Base-by-base conservation (phyloP, 768 basidiomycete genomes). In the Mycena filopes region DNA sequence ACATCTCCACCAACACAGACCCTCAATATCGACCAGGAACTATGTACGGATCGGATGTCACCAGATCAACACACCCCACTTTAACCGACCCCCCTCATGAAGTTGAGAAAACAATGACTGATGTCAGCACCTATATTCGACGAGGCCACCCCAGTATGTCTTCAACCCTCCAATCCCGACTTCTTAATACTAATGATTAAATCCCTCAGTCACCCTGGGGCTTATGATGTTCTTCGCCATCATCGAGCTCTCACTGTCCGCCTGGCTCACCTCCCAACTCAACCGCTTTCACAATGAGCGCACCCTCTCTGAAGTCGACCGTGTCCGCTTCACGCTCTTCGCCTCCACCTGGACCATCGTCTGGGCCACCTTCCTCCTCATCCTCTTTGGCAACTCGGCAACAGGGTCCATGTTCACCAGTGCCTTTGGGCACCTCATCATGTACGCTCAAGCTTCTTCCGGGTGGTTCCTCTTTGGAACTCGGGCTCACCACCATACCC, bases 211-310 rank as follows among this genome's bases (percentile, higher is more conserved):
- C 72, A 79, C 85, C 66, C 84, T 89, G 72, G 78, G 81, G 56
- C 69, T 89, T 60, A 77, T 88, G 60, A 77, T 89, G 54, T n/a
- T 89, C 47, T 86, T 90, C 75, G 82, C 83, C 33, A 84, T 90
- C 69, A 86, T 93, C 67, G 87, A 91, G 91, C 81, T 93, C 70
- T 79, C 87, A 25, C 86, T 93, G 66, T 82, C 93, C 4, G 89
- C 92, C 6, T 95, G 90, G 87, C 81, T 95, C 46, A 83, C 85
- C 10, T 79, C 88, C 16, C 82, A 79, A 46, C 94, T 86, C 80
- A 87, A 89, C 74, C 60, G 75, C 29, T 79, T 83, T 66, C 81
- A 86, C 76, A 82, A 90, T 79, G 85, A 79, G 72, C 79, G 78
- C 55, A 83, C 73, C 63, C 63, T 67, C 13, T 73, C 80, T 31